These are phyloP conservation scores for Fusarium hainanense DNA, from an alignment of 2,329 filamentous ascomycete species.

Conservation along the genomic window DNA sequence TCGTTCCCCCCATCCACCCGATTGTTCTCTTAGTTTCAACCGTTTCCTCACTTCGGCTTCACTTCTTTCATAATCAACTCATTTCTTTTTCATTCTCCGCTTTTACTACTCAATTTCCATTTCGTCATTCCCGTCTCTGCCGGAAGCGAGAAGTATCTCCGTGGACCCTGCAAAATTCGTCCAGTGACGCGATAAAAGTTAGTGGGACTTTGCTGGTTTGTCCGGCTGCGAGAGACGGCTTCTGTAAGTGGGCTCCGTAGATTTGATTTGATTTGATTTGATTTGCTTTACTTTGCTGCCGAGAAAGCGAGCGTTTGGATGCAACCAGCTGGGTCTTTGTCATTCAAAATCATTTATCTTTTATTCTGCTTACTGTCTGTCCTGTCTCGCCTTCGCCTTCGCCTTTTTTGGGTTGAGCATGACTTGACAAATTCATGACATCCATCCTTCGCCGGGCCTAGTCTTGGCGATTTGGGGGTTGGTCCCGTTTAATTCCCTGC, in stretches of 20 bases:
- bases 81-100: constrained; percentile 20
- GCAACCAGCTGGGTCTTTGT: constrained; percentile 15
- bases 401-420: constrained; percentile 25
- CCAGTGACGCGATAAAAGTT: constrained; percentile 35
- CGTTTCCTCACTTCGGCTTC: constrained; percentile 10
- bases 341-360: constrained; percentile 8
- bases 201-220: constrained; percentile 24
- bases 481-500: constrained; percentile 32
- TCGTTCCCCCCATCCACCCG: not conserved
- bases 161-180: constrained; percentile 28
- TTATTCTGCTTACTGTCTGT: not conserved
- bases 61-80: constrained; percentile 15
- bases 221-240: constrained; percentile 15
- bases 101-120: constrained; percentile 26
- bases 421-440: constrained; percentile 29
- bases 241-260: constrained; percentile 24
- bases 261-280: not conserved
- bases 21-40: constrained; percentile 8
- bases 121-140: constrained; percentile 28
- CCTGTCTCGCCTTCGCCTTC: constrained; percentile 1
- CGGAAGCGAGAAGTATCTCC: constrained; percentile 39
- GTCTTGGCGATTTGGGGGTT: constrained; percentile 31
- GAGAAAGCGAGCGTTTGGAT: constrained; percentile 14
- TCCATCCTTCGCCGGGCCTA: constrained; percentile 6
- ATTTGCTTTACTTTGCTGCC: not conserved